Percentiles rank a stretch among this genome's conserved stretches.
Evolutionary conservation across 2,329 filamentous ascomycete genomes (phyloP).

Genomic region (Tolypocladium paradoxum): DNA sequence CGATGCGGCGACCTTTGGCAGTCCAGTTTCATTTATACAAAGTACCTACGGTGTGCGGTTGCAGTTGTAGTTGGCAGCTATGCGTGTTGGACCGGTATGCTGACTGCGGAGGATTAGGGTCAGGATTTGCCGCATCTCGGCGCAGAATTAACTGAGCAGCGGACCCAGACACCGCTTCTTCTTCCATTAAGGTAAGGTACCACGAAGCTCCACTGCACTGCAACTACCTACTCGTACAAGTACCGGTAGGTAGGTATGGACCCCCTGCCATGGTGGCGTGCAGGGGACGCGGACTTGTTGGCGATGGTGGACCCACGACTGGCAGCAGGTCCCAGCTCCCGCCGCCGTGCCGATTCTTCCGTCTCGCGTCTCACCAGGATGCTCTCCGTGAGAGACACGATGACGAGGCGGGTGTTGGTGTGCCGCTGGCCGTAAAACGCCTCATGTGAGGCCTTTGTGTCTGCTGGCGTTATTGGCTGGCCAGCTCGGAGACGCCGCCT

Average conservation of each 20-base stretch:
- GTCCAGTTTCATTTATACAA: too few species aligned
- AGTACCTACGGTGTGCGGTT: neutral
- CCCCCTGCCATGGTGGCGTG: too few species aligned
- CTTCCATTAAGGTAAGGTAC: neutral
- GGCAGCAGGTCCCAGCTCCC: neutral
- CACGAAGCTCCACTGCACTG: neutral
- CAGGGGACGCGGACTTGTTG: too few species aligned
- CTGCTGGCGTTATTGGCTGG: neutral
- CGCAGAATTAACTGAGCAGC: too few species aligned
- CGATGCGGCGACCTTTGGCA: neutral
- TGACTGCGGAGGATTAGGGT: neutral
- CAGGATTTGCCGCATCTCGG: too few species aligned
- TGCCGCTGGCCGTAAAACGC: neutral
- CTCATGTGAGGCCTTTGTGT: neutral
- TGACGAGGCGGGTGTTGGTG: neutral
- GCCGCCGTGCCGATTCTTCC: slow-evolving; percentile 2
- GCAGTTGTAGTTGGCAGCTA: neutral
- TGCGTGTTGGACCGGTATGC: neutral
- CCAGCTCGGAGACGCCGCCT: neutral
- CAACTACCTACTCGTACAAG: too few species aligned
- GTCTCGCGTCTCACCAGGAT: neutral
- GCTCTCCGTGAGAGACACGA: neutral
- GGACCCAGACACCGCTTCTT: neutral
- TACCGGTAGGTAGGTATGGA: too few species aligned
- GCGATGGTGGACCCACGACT: neutral